Evolutionary conservation across 164 flowering plant species (phyloP), one percentile per base, ranked within the genome.

Genomic region (Kalanchoe fedtschenkoi): DNA sequence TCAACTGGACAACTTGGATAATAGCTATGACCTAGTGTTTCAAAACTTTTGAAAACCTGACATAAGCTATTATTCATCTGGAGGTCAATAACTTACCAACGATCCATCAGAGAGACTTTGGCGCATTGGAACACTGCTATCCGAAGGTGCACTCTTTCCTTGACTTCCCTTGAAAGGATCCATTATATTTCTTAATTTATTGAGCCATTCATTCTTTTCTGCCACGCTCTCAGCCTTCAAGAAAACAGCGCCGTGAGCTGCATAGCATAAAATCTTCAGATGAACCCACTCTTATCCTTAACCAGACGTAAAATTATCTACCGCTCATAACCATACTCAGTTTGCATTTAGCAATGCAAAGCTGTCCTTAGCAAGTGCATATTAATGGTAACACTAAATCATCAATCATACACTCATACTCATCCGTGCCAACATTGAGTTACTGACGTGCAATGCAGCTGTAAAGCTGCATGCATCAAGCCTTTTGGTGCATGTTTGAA

Each of bases 21-120:
- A 0, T 28, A 6, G 30, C 7, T n/a, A 15, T 19, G 28, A 32
- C 10, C 21, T 5, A 34, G 7, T 19, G 4, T n/a, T 19, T 3
- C 39, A 37, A 8, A 5, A 37, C 39, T 24, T 26, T 24, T 13
- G 32, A 51, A 26, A 51, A 51, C 56, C 16, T 24, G 24, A 15
- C 21, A 47, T 8, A 0, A 51, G 32, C 28, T 24, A 11, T 11
- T 3, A 10, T 51, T 13, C 9, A 5, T 32, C 4, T 14, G 34
- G 51, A 41, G 29, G 35, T 22, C 55, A 65, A 54, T 38, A 68
- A 80, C 96, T 77, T 64, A 95, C 99, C 38, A 91, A 81, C 54
- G 97, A 91, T 71, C 99, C 96, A 67, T 95, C 99, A 54, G 97
- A 95, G 53, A 78, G 84, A 73, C 97, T 91, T 57, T 91, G 97